These are phyloP conservation scores for Epichloe brachyelytri DNA, from an alignment of 2,329 filamentous ascomycete species.

Conservation along the genomic window DNA sequence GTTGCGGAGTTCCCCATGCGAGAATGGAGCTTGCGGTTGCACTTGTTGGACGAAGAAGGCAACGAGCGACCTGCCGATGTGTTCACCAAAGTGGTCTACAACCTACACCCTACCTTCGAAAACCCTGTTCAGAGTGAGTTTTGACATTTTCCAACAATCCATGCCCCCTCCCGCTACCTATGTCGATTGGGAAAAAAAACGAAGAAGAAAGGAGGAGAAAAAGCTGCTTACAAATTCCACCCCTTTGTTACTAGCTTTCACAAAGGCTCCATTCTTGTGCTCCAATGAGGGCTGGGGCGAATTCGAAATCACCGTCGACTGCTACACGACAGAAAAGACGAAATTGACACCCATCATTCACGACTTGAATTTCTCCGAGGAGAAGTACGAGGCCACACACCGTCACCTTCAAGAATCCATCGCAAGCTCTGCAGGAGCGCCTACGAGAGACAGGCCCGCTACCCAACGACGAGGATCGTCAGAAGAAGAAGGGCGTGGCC, in stretches of 20 bases:
- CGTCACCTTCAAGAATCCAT: conserved; percentile 86
- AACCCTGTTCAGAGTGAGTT: conserved; percentile 71
- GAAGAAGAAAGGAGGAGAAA: background rate
- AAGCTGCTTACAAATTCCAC: background rate
- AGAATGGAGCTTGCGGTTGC: conserved; percentile 79
- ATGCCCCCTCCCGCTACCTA: background rate
- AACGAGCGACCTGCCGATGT: conserved; percentile 70
- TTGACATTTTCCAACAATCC: background rate
- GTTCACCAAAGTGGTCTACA: conserved; percentile 88
- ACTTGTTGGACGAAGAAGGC: conserved; percentile 72
- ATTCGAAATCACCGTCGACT: conserved; percentile 84
- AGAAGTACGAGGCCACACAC: conserved; percentile 66
- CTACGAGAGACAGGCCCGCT: conserved; percentile 77
- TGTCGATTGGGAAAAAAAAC: background rate
- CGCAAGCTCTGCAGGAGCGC: conserved; percentile 64
- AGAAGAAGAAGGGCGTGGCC: conserved; percentile 48
- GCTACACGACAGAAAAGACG: conserved; percentile 75
- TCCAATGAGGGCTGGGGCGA: conserved; percentile 96
- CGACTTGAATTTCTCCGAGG: conserved; percentile 80
- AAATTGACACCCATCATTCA: conserved; percentile 64
- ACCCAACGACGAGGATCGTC: conserved; percentile 55
- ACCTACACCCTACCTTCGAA: conserved; percentile 86
- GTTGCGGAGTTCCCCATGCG: conserved; percentile 87
- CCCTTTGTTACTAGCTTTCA: conserved; percentile 45
- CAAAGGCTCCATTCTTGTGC: conserved; percentile 76